Evolutionary conservation across 2,329 filamentous ascomycete species (phyloP).

Genomic region (Dothiorella sarmentorum): DNA sequence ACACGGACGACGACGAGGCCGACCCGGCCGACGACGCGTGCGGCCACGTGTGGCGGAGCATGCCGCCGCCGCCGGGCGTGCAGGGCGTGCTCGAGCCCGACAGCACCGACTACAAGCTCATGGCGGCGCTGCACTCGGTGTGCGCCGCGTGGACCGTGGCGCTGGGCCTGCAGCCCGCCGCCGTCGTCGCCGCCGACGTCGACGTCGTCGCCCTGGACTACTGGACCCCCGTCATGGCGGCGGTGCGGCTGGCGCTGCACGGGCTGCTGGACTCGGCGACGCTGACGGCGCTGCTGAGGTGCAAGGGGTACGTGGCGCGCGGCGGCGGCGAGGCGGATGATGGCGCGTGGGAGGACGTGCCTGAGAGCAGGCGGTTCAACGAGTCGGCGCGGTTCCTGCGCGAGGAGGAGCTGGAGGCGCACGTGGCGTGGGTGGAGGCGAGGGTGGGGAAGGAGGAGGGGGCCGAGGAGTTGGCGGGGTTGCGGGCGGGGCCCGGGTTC

Average conservation of each 20-base stretch:
- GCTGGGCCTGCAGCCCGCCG: slow-evolving; percentile 16
- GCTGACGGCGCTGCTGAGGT: slow-evolving; percentile 22
- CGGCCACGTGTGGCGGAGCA: not conserved
- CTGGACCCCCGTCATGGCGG: too few species aligned
- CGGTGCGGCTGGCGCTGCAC: too few species aligned
- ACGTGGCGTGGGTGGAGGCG: not conserved
- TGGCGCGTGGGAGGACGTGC: not conserved
- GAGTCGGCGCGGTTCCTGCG: not conserved
- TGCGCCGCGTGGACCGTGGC: slow-evolving; percentile 24
- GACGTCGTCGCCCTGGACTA: not conserved
- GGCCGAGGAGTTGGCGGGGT: not conserved
- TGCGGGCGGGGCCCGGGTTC: not conserved
- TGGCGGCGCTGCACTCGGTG: slow-evolving; percentile 20
- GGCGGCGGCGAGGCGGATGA: not conserved
- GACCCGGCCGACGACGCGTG: too few species aligned
- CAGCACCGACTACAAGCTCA: not conserved
- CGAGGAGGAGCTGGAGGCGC: not conserved
- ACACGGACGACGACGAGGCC: too few species aligned
- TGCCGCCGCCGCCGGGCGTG: not conserved
- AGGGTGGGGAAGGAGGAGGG: not conserved
- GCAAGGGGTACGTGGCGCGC: slow-evolving; percentile 15
- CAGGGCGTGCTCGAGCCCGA: too few species aligned
- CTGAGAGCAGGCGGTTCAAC: not conserved
- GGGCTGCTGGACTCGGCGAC: slow-evolving; percentile 23
- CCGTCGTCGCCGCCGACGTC: not conserved